These are phyloP conservation scores for Nannochloris sp. DNA, from an alignment of 139 green algal species.

Conservation along the genomic window DNA sequence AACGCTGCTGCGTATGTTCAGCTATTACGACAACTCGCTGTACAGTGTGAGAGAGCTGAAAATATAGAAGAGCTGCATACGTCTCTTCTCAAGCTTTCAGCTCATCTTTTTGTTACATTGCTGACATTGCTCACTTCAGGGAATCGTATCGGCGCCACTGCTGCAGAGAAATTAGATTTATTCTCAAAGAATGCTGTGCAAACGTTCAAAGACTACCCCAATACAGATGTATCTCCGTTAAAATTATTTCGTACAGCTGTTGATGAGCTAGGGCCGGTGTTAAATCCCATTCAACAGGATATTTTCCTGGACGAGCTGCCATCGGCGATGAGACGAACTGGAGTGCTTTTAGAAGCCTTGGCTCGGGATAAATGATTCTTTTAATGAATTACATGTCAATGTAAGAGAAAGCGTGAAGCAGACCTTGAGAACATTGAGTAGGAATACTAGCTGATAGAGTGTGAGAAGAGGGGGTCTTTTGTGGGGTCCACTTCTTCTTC, in stretches of 20 bases:
- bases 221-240: background rate
- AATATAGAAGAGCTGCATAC: background rate
- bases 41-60: background rate
- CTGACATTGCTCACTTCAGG: slow-evolving; percentile 1
- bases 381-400: too few species aligned
- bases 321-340: background rate
- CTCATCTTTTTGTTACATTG: background rate
- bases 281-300: background rate
- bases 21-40: background rate
- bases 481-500: too few species aligned
- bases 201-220: slow-evolving; percentile 6
- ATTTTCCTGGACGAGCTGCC: background rate
- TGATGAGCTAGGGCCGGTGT: background rate
- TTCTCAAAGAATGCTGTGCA: background rate
- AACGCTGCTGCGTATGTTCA: background rate
- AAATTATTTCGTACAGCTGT: background rate
- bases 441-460: too few species aligned
- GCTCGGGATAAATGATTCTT: too few species aligned
- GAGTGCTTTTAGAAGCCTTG: background rate
- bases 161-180: slow-evolving; percentile 2
- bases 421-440: too few species aligned
- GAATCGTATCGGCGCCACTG: background rate
- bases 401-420: too few species aligned
- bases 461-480: too few species aligned
- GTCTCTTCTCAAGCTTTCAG: background rate